These are phyloP conservation scores for Pouteria glomerata DNA, from an alignment of 148 eudicot genomes.

Conservation along the genomic window DNA sequence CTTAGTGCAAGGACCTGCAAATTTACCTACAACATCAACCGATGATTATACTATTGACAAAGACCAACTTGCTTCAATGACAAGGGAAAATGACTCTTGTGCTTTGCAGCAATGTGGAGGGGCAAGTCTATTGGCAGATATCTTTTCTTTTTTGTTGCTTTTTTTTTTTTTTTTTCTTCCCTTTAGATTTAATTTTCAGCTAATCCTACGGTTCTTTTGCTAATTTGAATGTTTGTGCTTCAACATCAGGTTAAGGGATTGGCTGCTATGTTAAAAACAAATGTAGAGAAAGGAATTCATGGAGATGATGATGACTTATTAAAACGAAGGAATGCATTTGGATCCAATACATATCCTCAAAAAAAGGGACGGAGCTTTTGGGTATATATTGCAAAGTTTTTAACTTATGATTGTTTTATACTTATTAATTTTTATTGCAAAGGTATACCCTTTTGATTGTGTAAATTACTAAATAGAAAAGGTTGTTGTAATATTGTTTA, in stretches of 20 bases:
- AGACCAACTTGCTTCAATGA: slow-evolving; percentile 59
- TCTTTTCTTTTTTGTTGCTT: slow-evolving; percentile 2
- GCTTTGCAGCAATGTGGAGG: slow-evolving; percentile 61
- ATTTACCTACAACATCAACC: slow-evolving; percentile 26
- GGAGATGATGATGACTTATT: slow-evolving; percentile 58
- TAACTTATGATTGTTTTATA: neutral
- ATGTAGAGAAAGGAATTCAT: slow-evolving; percentile 60
- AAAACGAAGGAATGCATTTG: slow-evolving; percentile 58
- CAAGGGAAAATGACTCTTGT: slow-evolving; percentile 66
- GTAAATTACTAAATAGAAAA: neutral
- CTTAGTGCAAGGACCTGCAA: slow-evolving; percentile 32
- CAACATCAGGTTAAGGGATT: slow-evolving; percentile 56
- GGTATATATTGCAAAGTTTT: slow-evolving; percentile 30
- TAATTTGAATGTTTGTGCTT: neutral
- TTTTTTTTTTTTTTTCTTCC: neutral
- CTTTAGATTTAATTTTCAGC: neutral
- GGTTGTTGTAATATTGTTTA: neutral
- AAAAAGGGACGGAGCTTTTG: slow-evolving; percentile 78
- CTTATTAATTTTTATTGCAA: neutral
- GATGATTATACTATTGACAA: slow-evolving; percentile 53
- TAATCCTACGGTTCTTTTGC: neutral
- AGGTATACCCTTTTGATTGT: too few species aligned
- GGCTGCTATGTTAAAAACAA: slow-evolving; percentile 50
- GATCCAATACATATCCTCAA: slow-evolving; percentile 88
- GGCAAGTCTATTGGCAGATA: slow-evolving; percentile 41